Evolutionary conservation across 1,139 yeast genomes (phyloP).

Genomic region (Blastobotrys petasosporus): DNA sequence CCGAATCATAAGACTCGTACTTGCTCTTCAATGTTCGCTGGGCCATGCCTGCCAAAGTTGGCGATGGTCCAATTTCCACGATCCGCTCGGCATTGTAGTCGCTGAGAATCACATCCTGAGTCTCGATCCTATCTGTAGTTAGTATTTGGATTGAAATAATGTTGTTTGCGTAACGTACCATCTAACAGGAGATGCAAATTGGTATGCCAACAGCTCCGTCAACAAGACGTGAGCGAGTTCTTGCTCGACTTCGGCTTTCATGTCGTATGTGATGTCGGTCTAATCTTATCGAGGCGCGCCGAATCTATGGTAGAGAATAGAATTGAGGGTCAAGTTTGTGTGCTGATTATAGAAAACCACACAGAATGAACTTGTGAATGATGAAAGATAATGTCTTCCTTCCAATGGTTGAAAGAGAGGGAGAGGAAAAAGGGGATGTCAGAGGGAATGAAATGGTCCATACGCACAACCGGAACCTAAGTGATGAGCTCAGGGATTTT

Average conservation of each 20-base stretch:
- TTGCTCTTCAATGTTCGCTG: constrained; percentile 92
- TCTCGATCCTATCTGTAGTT: constrained; percentile 55
- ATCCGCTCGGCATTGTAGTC: constrained; percentile 94
- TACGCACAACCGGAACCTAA: too few relatives aligned
- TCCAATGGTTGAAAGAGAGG: too few relatives aligned
- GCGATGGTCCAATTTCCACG: constrained; percentile 98
- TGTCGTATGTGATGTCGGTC: constrained; percentile 25
- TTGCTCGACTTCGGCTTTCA: constrained; percentile 98
- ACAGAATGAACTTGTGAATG: too few relatives aligned
- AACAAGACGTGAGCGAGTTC: constrained; percentile 91
- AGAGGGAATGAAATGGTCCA: too few relatives aligned
- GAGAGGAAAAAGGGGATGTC: too few relatives aligned
- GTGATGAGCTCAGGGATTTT: too few relatives aligned
- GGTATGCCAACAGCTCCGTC: constrained; percentile 95
- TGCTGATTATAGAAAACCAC: too few relatives aligned
- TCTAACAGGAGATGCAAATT: constrained; percentile 98
- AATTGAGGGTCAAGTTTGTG: too few relatives aligned
- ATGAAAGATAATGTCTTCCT: too few relatives aligned
- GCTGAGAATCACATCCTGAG: constrained; percentile 94
- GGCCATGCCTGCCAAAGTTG: constrained; percentile 98
- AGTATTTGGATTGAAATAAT: neutral
- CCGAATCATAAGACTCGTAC: constrained; percentile 97
- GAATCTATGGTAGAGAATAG: too few relatives aligned
- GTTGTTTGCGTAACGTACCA: constrained; percentile 45
- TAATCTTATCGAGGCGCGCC: too few relatives aligned